Evolutionary conservation across 345 rosid genomes (phyloP).

Genomic region (Cochlearia excelsa): DNA sequence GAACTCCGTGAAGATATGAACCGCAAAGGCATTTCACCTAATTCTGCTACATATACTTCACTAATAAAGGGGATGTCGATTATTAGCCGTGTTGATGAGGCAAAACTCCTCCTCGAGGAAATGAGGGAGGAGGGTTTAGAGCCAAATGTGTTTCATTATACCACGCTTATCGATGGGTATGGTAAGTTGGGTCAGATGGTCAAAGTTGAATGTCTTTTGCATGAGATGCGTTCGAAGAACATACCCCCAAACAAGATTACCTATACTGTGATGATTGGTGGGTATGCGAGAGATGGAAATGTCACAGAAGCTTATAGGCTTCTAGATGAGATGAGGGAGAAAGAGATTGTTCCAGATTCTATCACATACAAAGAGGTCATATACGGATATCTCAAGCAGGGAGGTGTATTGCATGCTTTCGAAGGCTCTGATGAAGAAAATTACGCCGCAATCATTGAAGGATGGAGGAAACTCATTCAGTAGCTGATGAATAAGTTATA

Average conservation of each 20-base stretch:
- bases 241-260: conserved; percentile 70
- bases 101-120: conserved; percentile 47
- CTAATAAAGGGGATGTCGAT: conserved; percentile 67
- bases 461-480: conserved; percentile 38
- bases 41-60: conserved; percentile 58
- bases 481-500: conserved; percentile 18
- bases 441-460: conserved; percentile 58
- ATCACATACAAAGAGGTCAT: conserved; percentile 59
- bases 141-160: conserved; percentile 69
- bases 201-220: conserved; percentile 45
- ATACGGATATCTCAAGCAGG: conserved; percentile 58
- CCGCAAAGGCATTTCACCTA: conserved; percentile 47
- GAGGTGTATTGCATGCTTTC: conserved; percentile 54
- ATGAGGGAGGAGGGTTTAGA: conserved; percentile 62
- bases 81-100: conserved; percentile 52
- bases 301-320: conserved; percentile 58
- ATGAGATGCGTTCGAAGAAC: conserved; percentile 53
- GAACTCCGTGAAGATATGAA: conserved; percentile 65
- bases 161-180: conserved; percentile 72
- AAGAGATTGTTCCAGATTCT: conserved; percentile 55
- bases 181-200: conserved; percentile 67
- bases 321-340: conserved; percentile 55
- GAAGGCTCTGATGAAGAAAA: conserved; percentile 61
- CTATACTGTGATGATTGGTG: conserved; percentile 69
- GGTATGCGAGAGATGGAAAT: conserved; percentile 56